Conservation (phyloP, 2,329 filamentous ascomycete genomes). For the Neopestalotiopsis sp. region DNA sequence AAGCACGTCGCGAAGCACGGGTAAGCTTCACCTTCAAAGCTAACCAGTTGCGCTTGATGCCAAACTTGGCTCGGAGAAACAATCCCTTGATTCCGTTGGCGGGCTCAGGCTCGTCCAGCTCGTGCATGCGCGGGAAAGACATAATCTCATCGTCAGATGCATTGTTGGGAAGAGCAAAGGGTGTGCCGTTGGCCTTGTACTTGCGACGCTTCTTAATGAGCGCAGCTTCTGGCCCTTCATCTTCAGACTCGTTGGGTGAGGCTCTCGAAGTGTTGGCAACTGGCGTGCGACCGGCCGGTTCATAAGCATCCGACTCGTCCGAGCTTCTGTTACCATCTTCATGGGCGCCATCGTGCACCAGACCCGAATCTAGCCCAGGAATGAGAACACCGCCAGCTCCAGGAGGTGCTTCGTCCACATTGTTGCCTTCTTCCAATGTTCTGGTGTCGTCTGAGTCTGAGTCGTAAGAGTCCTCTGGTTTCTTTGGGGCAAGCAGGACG, state of each 20-base stretch:
- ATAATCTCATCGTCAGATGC: slow-evolving; percentile 60
- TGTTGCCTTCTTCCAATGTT: slow-evolving; percentile 63
- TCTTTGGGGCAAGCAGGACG: slow-evolving; percentile 85
- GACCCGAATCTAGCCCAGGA: slow-evolving; percentile 47
- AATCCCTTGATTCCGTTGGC: slow-evolving; percentile 49
- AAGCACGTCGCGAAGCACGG: slow-evolving; percentile 31
- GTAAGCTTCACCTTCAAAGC: slow-evolving; percentile 29
- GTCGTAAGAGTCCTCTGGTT: slow-evolving; percentile 71
- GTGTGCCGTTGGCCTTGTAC: slow-evolving; percentile 30
- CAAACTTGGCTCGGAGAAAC: slow-evolving; percentile 42
- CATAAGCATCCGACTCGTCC: slow-evolving; percentile 54
- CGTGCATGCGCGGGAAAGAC: slow-evolving; percentile 65
- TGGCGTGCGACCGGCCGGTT: slow-evolving; percentile 62
- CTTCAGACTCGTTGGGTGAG: slow-evolving; percentile 55
- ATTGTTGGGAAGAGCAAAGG: slow-evolving; percentile 43
- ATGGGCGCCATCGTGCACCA: slow-evolving; percentile 39
- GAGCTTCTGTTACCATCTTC: slow-evolving; percentile 36
- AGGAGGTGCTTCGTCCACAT: slow-evolving; percentile 52
- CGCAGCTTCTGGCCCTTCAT: slow-evolving; percentile 44
- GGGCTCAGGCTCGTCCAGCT: slow-evolving; percentile 45
- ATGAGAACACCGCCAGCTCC: slow-evolving; percentile 48
- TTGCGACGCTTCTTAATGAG: slow-evolving; percentile 34
- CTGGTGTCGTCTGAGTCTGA: slow-evolving; percentile 37
- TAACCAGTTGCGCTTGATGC: slow-evolving; percentile 35
- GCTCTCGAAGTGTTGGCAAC: slow-evolving; percentile 55